A percentile compares a stretch with the other conserved stretches of the same genome.
Conservation (phyloP, 352 stramenopile genomes). For the Pythium scleroteichum region DNA sequence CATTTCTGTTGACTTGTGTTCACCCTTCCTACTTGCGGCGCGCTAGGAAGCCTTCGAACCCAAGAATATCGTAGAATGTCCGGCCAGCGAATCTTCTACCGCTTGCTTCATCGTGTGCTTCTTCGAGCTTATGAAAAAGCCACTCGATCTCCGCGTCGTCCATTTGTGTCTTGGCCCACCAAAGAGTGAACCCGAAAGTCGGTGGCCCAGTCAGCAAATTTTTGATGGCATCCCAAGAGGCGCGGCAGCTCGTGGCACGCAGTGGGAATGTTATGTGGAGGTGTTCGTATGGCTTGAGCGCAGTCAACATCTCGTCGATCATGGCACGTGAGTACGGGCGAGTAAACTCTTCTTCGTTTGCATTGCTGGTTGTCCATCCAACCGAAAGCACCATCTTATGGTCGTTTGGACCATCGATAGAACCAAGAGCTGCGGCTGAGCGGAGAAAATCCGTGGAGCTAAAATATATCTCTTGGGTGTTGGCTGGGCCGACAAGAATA, state of each 20-base stretch:
- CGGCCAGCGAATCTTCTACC: constrained; percentile 31
- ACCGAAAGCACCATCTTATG: constrained; percentile 75
- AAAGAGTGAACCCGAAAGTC: constrained; percentile 69
- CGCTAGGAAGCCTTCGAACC: constrained; percentile 55
- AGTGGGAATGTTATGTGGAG: constrained; percentile 68
- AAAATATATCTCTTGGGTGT: constrained; percentile 40
- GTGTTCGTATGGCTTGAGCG: constrained; percentile 44
- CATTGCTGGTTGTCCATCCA: constrained; percentile 68
- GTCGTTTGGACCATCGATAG: constrained; percentile 31
- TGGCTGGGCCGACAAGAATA: constrained; percentile 58
- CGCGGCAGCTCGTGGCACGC: constrained; percentile 54
- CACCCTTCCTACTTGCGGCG: constrained; percentile 20
- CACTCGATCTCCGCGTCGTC: constrained; percentile 54
- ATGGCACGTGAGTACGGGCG: constrained; percentile 55
- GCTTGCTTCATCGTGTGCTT: constrained; percentile 8
- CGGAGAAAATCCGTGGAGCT: constrained; percentile 49
- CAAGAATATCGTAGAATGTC: constrained; percentile 76
- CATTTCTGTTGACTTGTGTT: not conserved
- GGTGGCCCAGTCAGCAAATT: constrained; percentile 33
- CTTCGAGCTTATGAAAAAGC: constrained; percentile 59
- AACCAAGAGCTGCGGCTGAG: constrained; percentile 36
- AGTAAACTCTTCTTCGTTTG: constrained; percentile 48
- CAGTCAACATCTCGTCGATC: constrained; percentile 56
- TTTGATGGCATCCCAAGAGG: constrained; percentile 53
- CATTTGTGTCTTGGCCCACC: constrained; percentile 66